Conservation (phyloP, 2,329 filamentous ascomycete genomes). For the Venturia effusa region DNA sequence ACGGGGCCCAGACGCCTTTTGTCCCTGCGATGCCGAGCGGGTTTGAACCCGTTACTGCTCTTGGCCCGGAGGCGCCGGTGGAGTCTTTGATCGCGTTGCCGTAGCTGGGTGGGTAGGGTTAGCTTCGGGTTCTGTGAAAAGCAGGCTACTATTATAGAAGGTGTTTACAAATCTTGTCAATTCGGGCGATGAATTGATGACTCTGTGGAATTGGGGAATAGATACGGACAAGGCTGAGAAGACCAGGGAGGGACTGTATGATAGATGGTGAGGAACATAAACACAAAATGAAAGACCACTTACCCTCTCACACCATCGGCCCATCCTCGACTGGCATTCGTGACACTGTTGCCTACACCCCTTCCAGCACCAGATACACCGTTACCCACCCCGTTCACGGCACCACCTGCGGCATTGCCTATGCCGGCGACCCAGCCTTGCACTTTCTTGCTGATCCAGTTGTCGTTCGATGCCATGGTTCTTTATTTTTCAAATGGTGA, state of each 20-base stretch:
- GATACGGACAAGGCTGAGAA: no score
- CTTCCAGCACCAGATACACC: conserved; percentile 36
- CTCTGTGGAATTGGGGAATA: no score
- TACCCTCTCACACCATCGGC: conserved; percentile 34
- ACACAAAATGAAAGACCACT: no score
- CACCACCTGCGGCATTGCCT: conserved; percentile 32
- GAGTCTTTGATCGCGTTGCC: conserved; percentile 40
- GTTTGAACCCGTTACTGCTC: conserved; percentile 34
- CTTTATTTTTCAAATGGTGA: neutral
- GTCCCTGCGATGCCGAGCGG: conserved; percentile 32
- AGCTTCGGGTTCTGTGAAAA: no score
- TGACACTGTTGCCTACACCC: conserved; percentile 32
- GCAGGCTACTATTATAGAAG: no score
- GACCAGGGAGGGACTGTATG: no score
- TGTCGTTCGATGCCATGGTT: conserved; percentile 22
- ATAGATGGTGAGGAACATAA: no score
- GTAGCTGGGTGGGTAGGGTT: conserved; percentile 19
- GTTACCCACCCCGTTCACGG: conserved; percentile 33
- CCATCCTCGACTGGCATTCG: conserved; percentile 34
- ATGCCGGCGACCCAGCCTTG: conserved; percentile 32
- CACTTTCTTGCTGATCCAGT: conserved; percentile 36
- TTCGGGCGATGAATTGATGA: no score
- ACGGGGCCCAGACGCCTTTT: conserved; percentile 12
- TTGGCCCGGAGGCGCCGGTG: conserved; percentile 32
- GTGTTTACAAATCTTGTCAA: no score